Conservation (phyloP, 257 asterid species). For the Solanum sitiens region DNA sequence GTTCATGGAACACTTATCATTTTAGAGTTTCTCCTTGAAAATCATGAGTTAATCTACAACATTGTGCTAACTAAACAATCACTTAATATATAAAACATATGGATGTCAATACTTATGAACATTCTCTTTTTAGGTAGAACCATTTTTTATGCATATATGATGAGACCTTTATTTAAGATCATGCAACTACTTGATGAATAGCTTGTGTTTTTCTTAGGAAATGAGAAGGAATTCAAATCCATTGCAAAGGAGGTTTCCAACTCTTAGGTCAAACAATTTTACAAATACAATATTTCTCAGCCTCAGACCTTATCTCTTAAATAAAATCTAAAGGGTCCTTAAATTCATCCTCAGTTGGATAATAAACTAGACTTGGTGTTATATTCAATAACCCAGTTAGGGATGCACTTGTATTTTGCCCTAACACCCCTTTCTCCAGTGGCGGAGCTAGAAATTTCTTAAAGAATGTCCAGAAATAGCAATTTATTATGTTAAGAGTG, state of each 20-base stretch:
- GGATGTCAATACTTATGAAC: background rate
- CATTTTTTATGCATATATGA: background rate
- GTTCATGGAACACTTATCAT: background rate
- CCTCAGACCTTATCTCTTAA: slow-evolving; percentile 80
- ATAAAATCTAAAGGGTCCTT: slow-evolving; percentile 78
- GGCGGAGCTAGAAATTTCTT: too few relatives aligned
- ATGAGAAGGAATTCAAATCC: slow-evolving; percentile 53
- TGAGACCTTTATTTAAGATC: too few relatives aligned
- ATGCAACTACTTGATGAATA: slow-evolving; percentile 12
- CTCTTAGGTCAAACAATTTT: slow-evolving; percentile 69
- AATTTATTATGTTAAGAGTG: too few relatives aligned
- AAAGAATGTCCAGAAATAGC: too few relatives aligned
- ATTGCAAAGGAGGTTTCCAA: slow-evolving; percentile 79
- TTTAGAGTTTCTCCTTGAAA: background rate
- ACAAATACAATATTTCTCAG: slow-evolving; percentile 74
- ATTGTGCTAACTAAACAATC: background rate
- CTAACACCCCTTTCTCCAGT: slow-evolving; percentile 63
- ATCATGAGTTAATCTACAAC: background rate
- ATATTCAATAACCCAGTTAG: slow-evolving; percentile 36
- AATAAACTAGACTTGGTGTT: slow-evolving; percentile 71
- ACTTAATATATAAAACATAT: background rate
- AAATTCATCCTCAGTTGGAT: slow-evolving; percentile 76
- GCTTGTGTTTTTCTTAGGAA: slow-evolving; percentile 34
- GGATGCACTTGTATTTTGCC: slow-evolving; percentile 32
- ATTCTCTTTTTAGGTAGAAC: background rate